These are phyloP conservation scores for Hemisphaericaspora xylofermentans DNA, from an alignment of 1,139 yeast genomes.

Conservation along the genomic window DNA sequence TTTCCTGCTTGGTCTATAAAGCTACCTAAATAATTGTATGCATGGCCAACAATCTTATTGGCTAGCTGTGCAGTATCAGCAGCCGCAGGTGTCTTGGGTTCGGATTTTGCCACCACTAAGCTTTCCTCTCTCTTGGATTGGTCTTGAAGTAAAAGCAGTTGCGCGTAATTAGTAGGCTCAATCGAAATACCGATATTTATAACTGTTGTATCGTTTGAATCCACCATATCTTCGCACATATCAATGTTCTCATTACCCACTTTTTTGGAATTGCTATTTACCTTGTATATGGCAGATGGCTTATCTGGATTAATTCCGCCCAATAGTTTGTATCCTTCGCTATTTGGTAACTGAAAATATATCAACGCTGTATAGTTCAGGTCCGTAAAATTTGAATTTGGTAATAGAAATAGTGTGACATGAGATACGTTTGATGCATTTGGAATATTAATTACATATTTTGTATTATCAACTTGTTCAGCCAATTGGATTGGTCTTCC, in stretches of 20 bases:
- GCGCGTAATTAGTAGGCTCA: conserved; percentile 69
- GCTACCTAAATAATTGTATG: conserved; percentile 85
- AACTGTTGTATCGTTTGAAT: conserved; percentile 26
- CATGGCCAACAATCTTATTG: conserved; percentile 84
- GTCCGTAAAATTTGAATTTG: conserved; percentile 63
- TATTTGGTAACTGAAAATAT: conserved; percentile 78
- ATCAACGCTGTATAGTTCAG: conserved; percentile 76
- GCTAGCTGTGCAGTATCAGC: conserved; percentile 57
- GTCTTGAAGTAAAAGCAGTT: conserved; percentile 42
- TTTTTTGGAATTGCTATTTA: conserved; percentile 46
- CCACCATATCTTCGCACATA: conserved; percentile 36
- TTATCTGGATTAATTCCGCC: conserved; percentile 74
- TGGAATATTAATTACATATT: conserved; percentile 59
- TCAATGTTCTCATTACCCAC: conserved; percentile 28
- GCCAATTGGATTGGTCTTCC: conserved; percentile 57
- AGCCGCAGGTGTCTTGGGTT: conserved; percentile 19
- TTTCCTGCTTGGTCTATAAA: conserved; percentile 75
- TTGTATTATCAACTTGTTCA: conserved; percentile 61
- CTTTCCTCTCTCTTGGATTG: conserved; percentile 28
- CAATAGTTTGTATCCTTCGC: conserved; percentile 67
- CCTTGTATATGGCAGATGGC: conserved; percentile 89
- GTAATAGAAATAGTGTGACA: conserved; percentile 72
- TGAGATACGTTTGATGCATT: conserved; percentile 69
- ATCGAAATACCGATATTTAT: conserved; percentile 84
- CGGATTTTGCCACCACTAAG: conserved; percentile 17